phyloP scores from a whole-genome alignment of 2,329 filamentous ascomycete genomes.

The Colletotrichum sp. region DNA sequence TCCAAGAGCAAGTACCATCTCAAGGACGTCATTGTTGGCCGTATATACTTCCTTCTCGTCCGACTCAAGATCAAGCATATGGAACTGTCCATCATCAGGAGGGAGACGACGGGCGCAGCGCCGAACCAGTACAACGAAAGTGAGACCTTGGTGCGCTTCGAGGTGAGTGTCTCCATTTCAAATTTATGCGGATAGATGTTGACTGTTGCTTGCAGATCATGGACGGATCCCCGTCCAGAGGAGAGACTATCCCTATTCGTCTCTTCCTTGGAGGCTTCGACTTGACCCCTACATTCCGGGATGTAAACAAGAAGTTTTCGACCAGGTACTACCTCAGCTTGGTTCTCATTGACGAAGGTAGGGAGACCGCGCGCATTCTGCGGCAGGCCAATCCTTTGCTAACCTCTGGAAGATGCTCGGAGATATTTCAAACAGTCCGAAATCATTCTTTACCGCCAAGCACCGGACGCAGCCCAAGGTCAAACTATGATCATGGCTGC shows the following conservation, averaged over 20 bases:
- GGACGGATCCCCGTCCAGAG: constrained; percentile 97
- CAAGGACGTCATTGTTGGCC: constrained; percentile 97
- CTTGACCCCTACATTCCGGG: constrained; percentile 95
- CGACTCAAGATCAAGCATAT: constrained; percentile 99
- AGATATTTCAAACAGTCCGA: constrained; percentile 99
- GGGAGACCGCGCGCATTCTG: constrained; percentile 8
- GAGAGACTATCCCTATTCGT: constrained; percentile 93
- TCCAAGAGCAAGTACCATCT: constrained; percentile 99
- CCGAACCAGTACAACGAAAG: constrained; percentile 99
- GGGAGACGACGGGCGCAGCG: constrained; percentile 94
- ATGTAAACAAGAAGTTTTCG: constrained; percentile 99
- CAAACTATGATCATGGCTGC: constrained; percentile 42
- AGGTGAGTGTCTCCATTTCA: constrained; percentile 57
- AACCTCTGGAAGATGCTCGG: constrained; percentile 73
- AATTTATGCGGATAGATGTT: background rate
- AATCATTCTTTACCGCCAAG: constrained; percentile 93
- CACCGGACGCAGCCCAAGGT: constrained; percentile 58
- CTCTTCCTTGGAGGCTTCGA: constrained; percentile 98
- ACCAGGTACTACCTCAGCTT: constrained; percentile 97
- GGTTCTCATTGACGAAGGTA: constrained; percentile 94
- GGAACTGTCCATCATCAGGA: constrained; percentile 96
- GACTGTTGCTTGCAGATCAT: constrained; percentile 70
- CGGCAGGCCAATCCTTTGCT: constrained; percentile 16
- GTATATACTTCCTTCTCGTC: constrained; percentile 98
- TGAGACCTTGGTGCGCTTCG: constrained; percentile 95